Conservation (phyloP, 352 stramenopile genomes). For the Pythium biforme region DNA sequence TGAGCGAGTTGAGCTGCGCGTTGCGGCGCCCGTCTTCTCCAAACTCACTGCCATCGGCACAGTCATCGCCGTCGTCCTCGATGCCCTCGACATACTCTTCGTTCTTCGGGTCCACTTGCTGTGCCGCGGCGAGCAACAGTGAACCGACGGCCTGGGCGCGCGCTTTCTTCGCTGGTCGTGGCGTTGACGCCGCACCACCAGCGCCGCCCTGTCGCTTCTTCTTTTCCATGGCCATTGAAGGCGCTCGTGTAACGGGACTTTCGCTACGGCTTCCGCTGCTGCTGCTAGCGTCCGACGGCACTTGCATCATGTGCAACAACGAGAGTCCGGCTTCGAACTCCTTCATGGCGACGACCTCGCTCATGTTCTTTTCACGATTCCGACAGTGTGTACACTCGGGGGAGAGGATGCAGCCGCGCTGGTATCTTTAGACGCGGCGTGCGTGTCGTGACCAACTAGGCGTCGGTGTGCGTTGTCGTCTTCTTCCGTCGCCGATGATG, state of each 20-base stretch:
- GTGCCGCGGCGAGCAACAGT: conserved; percentile 25
- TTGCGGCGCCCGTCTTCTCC: conserved; percentile 27
- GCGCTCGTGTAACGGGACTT: neutral
- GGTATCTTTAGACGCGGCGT: neutral
- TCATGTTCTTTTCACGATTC: neutral
- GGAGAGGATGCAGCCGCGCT: neutral
- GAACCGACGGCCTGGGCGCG: neutral
- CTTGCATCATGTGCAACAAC: conserved; percentile 64
- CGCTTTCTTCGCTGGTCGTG: neutral
- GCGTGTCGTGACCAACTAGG: neutral
- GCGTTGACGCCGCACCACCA: no score
- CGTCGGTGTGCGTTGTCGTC: neutral
- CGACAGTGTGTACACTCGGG: neutral
- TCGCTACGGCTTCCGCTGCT: neutral
- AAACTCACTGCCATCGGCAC: neutral
- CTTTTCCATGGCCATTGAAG: neutral
- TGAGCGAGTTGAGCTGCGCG: conserved; percentile 47
- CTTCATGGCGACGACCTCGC: conserved; percentile 38
- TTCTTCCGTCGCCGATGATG: neutral
- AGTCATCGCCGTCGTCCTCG: conserved; percentile 1
- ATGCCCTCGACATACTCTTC: no score
- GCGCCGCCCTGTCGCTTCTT: conserved; percentile 3
- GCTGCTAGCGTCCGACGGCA: conserved; percentile 8
- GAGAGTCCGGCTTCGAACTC: conserved; percentile 64
- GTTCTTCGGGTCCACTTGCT: conserved; percentile 17